Evolutionary conservation across 1,284 basidiomycete genomes (phyloP).

Genomic region (Sanguinoderma infundibulare): DNA sequence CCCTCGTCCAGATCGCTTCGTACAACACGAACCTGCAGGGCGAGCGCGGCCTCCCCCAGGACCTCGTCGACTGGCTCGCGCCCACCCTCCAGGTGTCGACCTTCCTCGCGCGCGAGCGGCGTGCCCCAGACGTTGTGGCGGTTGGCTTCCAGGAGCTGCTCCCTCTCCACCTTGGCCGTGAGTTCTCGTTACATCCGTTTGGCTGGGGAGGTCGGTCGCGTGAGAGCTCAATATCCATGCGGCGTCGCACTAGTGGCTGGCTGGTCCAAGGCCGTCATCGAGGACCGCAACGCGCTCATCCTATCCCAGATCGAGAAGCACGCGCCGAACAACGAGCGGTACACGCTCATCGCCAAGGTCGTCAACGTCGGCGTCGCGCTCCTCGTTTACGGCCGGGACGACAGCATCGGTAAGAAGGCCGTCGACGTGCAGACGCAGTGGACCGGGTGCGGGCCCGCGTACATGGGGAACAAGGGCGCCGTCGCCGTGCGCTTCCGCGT

Average conservation of each 20-base stretch:
- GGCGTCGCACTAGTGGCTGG: constrained; percentile 53
- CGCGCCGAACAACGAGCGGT: constrained; percentile 68
- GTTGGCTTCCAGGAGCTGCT: constrained; percentile 91
- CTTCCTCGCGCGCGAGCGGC: constrained; percentile 62
- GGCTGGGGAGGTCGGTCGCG: not conserved
- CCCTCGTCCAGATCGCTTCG: constrained; percentile 81
- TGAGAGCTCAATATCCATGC: not conserved
- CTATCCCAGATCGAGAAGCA: constrained; percentile 72
- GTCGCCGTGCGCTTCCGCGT: constrained; percentile 89
- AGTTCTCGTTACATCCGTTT: constrained; percentile 37
- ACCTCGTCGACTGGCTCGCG: constrained; percentile 83
- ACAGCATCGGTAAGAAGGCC: constrained; percentile 61
- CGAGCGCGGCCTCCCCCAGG: constrained; percentile 70
- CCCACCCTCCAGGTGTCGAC: constrained; percentile 78
- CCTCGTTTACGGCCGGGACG: constrained; percentile 81
- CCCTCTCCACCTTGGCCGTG: constrained; percentile 81
- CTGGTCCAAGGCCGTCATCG: constrained; percentile 63
- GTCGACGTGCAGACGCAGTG: constrained; percentile 75
- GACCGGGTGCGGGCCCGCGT: constrained; percentile 76
- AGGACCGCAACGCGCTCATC: constrained; percentile 64
- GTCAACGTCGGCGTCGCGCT: constrained; percentile 83
- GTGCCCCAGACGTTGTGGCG: constrained; percentile 82
- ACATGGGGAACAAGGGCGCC: constrained; percentile 96
- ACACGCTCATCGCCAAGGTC: constrained; percentile 72
- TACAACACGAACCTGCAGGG: constrained; percentile 89